A percentile compares a stretch with the other conserved stretches of the same genome.
These are phyloP conservation scores for Populus davidiana DNA, from an alignment of 345 rosid species.

Conservation along the genomic window DNA sequence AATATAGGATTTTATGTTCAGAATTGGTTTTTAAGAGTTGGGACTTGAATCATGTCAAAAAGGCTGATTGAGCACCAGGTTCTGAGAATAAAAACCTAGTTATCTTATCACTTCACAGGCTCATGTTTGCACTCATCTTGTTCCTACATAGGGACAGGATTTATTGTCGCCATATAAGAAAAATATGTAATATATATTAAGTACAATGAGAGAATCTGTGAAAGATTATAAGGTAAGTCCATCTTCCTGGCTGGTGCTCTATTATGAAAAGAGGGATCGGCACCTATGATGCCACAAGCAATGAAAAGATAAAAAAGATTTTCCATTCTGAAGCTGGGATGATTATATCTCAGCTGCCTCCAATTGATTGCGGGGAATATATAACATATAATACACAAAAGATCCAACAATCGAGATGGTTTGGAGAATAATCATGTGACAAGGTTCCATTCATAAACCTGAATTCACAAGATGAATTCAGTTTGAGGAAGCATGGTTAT, in stretches of 20 bases:
- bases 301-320: neutral
- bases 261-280: neutral
- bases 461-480: neutral
- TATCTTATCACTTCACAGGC: neutral
- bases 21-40: neutral
- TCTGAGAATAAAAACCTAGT: neutral
- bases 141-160: neutral
- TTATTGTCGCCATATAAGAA: neutral
- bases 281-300: neutral
- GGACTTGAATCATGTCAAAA: neutral
- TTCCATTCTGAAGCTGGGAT: neutral
- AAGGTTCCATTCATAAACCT: neutral
- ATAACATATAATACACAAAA: neutral
- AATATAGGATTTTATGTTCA: neutral
- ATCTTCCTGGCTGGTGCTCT: neutral
- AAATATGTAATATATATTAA: neutral
- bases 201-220: neutral
- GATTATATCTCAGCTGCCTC: neutral
- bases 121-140: neutral
- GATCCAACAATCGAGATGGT: neutral
- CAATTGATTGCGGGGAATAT: neutral
- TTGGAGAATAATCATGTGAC: neutral
- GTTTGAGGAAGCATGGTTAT: neutral
- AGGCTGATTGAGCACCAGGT: neutral
- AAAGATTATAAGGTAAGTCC: neutral